These are phyloP conservation scores for Amyloporia xantha DNA, from an alignment of 768 basidiomycete genomes.

Conservation along the genomic window DNA sequence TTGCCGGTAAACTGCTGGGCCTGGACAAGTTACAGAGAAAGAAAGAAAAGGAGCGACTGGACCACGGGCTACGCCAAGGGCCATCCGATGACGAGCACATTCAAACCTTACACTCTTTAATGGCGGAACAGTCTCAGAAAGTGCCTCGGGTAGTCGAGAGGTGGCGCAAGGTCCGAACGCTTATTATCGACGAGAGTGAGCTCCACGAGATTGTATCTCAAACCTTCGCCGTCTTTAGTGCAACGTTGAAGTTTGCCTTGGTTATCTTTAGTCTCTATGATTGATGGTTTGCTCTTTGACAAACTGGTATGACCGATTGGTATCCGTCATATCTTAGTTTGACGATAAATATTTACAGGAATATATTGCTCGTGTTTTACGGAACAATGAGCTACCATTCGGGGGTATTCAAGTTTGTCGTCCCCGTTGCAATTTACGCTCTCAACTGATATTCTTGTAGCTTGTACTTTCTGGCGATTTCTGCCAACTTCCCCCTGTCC, in stretches of 20 bases:
- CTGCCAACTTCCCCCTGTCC: conserved; percentile 84
- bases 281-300: conserved; percentile 75
- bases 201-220: no score
- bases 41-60: conserved; percentile 3
- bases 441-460: not conserved
- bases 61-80: not conserved
- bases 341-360: conserved; percentile 34
- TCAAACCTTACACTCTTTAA: conserved; percentile 5
- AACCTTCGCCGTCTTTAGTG: no score
- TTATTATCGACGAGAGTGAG: conserved; percentile 82
- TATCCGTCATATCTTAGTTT: no score
- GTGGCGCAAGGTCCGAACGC: conserved; percentile 55
- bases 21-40: conserved; percentile 19
- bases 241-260: not conserved
- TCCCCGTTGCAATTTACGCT: no score
- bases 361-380: conserved; percentile 51
- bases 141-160: conserved; percentile 35
- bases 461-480: conserved; percentile 56
- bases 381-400: conserved; percentile 53
- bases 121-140: not conserved
- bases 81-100: not conserved
- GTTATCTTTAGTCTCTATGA: conserved; percentile 74
- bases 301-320: no score
- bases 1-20: conserved; percentile 48
- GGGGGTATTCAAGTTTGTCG: conserved; percentile 74